Percentiles rank a stretch among this genome's conserved stretches.
Conservation (phyloP, 331 rosid genomes). For the Rhamnella rubrinervis region DNA sequence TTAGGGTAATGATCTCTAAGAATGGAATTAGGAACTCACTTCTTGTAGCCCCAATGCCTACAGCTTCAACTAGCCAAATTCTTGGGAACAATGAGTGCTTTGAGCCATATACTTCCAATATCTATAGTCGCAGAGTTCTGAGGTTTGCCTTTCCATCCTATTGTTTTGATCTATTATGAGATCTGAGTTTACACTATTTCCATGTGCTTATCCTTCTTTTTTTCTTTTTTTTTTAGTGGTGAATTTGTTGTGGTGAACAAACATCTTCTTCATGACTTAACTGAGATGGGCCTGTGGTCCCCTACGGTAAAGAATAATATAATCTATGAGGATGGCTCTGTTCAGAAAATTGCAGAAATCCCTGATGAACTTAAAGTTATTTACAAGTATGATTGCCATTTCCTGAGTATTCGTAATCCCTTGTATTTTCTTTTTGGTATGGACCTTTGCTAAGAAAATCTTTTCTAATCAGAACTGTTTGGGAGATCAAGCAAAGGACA, state of each 20-base stretch:
- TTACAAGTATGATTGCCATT: constrained; percentile 62
- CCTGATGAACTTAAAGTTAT: constrained; percentile 70
- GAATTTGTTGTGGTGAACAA: constrained; percentile 99
- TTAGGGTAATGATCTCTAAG: constrained; percentile 52
- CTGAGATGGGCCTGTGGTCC: constrained; percentile 97
- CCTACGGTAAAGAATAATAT: constrained; percentile 73
- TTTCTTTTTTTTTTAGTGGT: constrained; percentile 47
- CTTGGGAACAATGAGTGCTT: constrained; percentile 98
- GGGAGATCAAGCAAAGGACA: constrained; percentile 97
- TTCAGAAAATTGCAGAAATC: constrained; percentile 65
- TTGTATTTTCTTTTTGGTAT: background rate
- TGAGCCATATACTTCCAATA: constrained; percentile 97
- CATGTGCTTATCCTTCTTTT: constrained; percentile 9
- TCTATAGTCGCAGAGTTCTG: constrained; percentile 88
- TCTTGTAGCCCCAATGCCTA: constrained; percentile 97
- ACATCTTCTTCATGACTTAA: constrained; percentile 86
- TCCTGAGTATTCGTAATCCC: background rate
- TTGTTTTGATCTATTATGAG: background rate
- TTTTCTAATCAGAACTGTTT: constrained; percentile 70
- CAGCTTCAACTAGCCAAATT: constrained; percentile 98
- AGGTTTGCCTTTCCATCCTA: constrained; percentile 49
- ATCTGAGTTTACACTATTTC: background rate
- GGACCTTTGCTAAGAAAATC: constrained; percentile 23
- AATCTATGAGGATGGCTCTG: constrained; percentile 77
- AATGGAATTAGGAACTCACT: constrained; percentile 88